Base-by-base conservation (phyloP, 495 filamentous ascomycete species). In the Penicillium desertorum region DNA sequence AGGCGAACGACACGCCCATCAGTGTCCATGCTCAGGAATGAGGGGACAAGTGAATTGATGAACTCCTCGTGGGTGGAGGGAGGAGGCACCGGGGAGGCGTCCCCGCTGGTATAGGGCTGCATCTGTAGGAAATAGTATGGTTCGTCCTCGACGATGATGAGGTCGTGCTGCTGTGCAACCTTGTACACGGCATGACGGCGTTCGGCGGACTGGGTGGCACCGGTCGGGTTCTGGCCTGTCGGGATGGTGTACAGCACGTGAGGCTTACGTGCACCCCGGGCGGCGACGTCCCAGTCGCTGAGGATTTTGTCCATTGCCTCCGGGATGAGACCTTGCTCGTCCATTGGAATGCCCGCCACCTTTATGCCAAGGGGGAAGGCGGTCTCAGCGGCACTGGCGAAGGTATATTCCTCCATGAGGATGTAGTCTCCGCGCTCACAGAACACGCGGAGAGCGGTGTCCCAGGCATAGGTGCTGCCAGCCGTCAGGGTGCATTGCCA, bases 81-180 rank as follows among this genome's bases (percentile, higher is more conserved):
- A 0, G 81, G 78, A 19, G 83, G 80, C 2, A 74, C 70, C 4
- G 82, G 74, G 4, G 76, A 70, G 19, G 72, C 69, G 50, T 79
- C 71, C 29, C 76, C 68, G 23, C 83, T 82, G 14, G 79, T 78
- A 72, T 92, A 94, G 1, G 90, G 85, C 67, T 90, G 84, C 91
- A 98, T 96, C 76, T 98, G 94, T 49, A 98, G 79, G 77, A 93
- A 98, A 74, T 97, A 98, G 73, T 96, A 96, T n/a, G 93, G 93
- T 68, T 98, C 93, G 69, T 98, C 93, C 73, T 98, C 93, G 59
- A 98, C 65, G 69, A 98, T 92, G 71, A 83, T 87, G 45, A 96
- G 54, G 66, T 96, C 90, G 68, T 96, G 89, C 72, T 89, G 88
- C 68, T 86, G 84, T 27, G 84, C 85, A 14, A 96, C 81, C 12